Evolutionary conservation across 2,329 filamentous ascomycete species (phyloP), one percentile per base, ranked within the genome.

Genomic region (Incumbomyces delicatus): DNA sequence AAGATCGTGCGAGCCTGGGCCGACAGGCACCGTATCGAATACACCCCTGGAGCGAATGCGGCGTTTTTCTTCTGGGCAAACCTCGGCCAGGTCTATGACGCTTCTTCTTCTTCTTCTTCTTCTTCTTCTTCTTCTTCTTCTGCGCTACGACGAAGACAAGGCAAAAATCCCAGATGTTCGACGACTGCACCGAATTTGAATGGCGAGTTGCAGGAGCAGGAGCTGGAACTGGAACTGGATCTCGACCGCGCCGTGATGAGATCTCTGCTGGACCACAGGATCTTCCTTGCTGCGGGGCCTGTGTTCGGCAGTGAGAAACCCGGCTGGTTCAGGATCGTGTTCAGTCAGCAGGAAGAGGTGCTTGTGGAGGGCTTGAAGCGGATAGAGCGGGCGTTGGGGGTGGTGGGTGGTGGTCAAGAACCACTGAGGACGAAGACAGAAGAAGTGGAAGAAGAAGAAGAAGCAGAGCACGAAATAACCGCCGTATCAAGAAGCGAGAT

Each of bases 11-110:
- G 60, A 0, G 34, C 41, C 0, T 68, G 59, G 3, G 60, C 78
- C 13, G 53, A 58, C 7, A 57, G 61, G 2, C 60, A 71, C 6
- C 65, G 66, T 1, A 67, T 79, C 2, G 58, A 64, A 12, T 75
- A 75, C 51, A 63, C 68, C 0, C 58, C 64, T 0, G 72, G 72
- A 0, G 65, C 62, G 3, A 78, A 78, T 50, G 76, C 76, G 0
- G 76, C 73, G 0, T 77, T 79, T 54, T 80, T 80, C 54, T 51
- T 80, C 2, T 79, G 71, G 66, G 58, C 76, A 2, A 67, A 79
- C 55, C 54, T 80, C 1, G 62, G 62, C 0, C 60, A 61, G 55
- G 57, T 39, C 13, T 64, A 60, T 48, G 51, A n/a, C n/a, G n/a
- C n/a, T n/a, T n/a, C n/a, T n/a, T n/a, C n/a, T n/a, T n/a, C n/a